Evolutionary conservation across 2,329 filamentous ascomycete genomes (phyloP).

Genomic region (Diplodia sapinea): DNA sequence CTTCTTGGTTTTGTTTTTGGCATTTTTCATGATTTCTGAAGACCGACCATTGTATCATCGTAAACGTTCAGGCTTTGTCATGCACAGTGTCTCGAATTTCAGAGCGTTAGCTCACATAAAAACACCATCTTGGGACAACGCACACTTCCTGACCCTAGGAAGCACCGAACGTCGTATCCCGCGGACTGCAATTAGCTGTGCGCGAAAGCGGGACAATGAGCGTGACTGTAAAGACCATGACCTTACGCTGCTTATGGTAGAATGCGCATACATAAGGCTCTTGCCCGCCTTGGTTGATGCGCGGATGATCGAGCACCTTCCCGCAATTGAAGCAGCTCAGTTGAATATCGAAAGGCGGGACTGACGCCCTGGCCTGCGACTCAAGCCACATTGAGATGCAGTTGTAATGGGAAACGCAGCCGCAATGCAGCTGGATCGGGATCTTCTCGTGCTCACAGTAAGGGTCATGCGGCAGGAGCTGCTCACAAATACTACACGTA

Average conservation of each 20-base stretch:
- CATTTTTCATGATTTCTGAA: too few relatives aligned
- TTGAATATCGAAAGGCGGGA: background rate
- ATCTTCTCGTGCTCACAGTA: background rate
- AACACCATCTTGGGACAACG: background rate
- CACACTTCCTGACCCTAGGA: too few relatives aligned
- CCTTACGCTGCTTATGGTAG: background rate
- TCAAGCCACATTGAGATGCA: slow-evolving; percentile 7
- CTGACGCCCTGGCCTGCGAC: too few relatives aligned
- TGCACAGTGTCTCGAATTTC: background rate
- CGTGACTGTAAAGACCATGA: background rate
- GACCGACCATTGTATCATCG: background rate
- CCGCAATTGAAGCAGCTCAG: background rate
- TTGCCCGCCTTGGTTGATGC: background rate
- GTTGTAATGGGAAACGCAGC: background rate
- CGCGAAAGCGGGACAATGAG: background rate
- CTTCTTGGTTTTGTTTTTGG: too few relatives aligned
- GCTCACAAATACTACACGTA: background rate
- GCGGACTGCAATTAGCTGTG: background rate
- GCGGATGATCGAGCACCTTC: background rate
- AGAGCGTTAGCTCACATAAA: background rate
- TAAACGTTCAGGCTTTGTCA: background rate
- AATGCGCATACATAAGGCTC: background rate
- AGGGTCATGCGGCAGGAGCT: background rate
- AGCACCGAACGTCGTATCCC: background rate
- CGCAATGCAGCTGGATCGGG: background rate